These are phyloP conservation scores for Atkinsonella texensis DNA, from an alignment of 2,329 filamentous ascomycete species.

Conservation along the genomic window DNA sequence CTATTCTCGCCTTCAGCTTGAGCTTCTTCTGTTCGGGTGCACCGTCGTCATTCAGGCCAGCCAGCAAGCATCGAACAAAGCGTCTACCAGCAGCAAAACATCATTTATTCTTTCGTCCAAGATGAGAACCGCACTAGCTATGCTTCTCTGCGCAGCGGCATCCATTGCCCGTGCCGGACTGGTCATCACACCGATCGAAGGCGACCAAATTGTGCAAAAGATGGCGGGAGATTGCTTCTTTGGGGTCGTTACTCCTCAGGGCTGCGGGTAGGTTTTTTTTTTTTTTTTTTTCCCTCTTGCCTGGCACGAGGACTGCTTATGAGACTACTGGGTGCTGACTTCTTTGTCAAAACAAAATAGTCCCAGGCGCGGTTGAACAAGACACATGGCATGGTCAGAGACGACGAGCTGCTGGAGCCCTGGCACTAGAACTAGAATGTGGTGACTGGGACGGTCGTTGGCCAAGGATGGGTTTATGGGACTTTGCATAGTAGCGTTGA, in stretches of 20 bases:
- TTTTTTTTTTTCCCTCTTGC: no score
- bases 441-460: neutral
- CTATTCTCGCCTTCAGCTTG: neutral
- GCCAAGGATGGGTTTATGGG: neutral
- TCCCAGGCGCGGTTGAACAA: neutral
- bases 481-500: neutral
- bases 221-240: constrained; percentile 40
- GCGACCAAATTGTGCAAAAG: constrained; percentile 39
- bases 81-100: neutral
- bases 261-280: constrained; percentile 38
- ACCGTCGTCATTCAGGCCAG: neutral
- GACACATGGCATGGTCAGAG: neutral
- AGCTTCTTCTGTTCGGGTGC: neutral
- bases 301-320: neutral
- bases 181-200: constrained; percentile 40
- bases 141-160: constrained; percentile 30
- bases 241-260: constrained; percentile 42
- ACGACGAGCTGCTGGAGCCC: no score
- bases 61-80: neutral
- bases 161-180: constrained; percentile 39
- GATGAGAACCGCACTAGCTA: constrained; percentile 18
- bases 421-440: neutral
- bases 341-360: neutral
- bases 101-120: neutral
- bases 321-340: neutral